Base-by-base conservation (phyloP, 148 eudicot species). In the Vaccinium vitisidaea region DNA sequence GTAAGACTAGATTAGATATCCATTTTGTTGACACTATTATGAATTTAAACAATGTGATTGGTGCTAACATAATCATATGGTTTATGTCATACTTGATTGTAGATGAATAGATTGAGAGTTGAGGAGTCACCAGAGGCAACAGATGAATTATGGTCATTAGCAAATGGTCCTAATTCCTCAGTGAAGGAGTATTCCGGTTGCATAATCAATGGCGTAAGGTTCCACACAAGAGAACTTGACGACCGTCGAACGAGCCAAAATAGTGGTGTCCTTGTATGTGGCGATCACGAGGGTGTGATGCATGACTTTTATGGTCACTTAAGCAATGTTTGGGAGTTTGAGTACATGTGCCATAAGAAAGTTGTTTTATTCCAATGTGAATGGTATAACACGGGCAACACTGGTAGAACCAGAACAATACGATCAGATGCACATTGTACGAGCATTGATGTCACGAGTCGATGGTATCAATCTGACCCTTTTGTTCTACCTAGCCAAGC, bases 261-360 rank as follows among this genome's bases (percentile, higher is more conserved):
- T n/a, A n/a, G n/a, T n/a, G n/a, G n/a, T n/a, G n/a, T n/a, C n/a
- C n/a, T n/a, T n/a, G n/a, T n/a, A n/a, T n/a, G 11, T 13, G 43
- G 46, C 39, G 46, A 70, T 30, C 16, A 70, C 15, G 75, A 70
- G 21, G 46, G 19, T 12, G 46, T 3, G 49, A 39, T 6, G 48
- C 77, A 73, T 2, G 15, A 73, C 21, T n/a, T 73, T 73, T 73
- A 73, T 73, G 77, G 77, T 39, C 77, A 36, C 43, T 36, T 73
- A 8, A 13, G 19, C 77, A 73, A 73, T 36, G 77, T 73, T 73
- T 73, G 10, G 50, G 77, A 73, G 39, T 43, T 73, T 8, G 11
- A 73, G n/a, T 73, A 73, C 19, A 36, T 73, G 50, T 73, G 77
- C 2, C 50, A 15, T 1, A 32, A 36, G 0, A 73, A 1, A 15